Evolutionary conservation across 768 basidiomycete genomes (phyloP).

Genomic region (Coprinopsis sp.): DNA sequence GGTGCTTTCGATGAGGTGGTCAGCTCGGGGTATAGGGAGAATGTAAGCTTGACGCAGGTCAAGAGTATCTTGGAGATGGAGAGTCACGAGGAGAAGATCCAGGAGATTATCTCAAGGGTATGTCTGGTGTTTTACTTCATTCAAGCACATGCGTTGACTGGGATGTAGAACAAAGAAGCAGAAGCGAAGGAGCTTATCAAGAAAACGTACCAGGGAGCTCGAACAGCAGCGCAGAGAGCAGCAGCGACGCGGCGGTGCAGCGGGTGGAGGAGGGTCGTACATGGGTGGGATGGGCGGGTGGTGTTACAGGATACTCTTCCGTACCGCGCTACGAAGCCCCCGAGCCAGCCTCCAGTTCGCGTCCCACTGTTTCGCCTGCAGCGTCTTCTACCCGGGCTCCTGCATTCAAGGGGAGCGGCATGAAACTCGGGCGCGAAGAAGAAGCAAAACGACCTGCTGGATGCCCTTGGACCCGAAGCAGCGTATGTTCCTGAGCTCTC

Average conservation of each 20-base stretch:
- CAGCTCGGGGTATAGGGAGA: slow-evolving; percentile 80
- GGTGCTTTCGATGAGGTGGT: slow-evolving; percentile 97
- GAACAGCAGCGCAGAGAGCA: slow-evolving; percentile 97
- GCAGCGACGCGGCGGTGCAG: slow-evolving; percentile 63
- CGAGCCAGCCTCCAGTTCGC: slow-evolving; percentile 36
- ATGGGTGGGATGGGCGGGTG: slow-evolving; percentile 68
- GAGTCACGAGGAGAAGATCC: slow-evolving; percentile 91
- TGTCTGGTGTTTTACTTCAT: slow-evolving; percentile 23
- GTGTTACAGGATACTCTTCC: slow-evolving; percentile 64
- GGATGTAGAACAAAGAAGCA: slow-evolving; percentile 90
- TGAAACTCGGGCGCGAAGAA: slow-evolving; percentile 97
- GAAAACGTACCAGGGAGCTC: slow-evolving; percentile 92
- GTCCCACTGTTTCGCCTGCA: slow-evolving; percentile 37
- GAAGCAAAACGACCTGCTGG: slow-evolving; percentile 82
- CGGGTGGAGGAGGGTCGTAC: slow-evolving; percentile 50
- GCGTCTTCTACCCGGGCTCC: slow-evolving; percentile 52
- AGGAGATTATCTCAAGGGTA: slow-evolving; percentile 95
- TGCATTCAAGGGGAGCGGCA: slow-evolving; percentile 89
- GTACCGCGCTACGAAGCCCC: slow-evolving; percentile 70
- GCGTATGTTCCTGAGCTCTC: slow-evolving; percentile 33
- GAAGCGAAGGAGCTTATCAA: slow-evolving; percentile 99
- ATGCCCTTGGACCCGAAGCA: slow-evolving; percentile 78
- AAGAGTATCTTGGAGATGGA: slow-evolving; percentile 83
- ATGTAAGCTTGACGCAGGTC: slow-evolving; percentile 75
- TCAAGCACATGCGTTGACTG: slow-evolving; percentile 3